Evolutionary conservation across 2,329 filamentous ascomycete genomes (phyloP).

Genomic region (Chaetomiaceae sp.): DNA sequence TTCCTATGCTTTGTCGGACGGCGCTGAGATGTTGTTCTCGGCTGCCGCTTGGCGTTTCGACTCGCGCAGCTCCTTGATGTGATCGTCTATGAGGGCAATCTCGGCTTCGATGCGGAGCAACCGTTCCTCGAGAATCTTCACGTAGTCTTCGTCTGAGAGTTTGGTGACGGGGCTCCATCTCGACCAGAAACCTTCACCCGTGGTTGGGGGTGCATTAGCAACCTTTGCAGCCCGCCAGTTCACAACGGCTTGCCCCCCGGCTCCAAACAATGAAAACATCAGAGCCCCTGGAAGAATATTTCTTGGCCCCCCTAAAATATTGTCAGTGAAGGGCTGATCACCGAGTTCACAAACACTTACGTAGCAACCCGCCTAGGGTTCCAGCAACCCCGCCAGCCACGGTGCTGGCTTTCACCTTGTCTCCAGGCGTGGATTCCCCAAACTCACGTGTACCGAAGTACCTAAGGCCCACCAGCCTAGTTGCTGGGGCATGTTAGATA

Average conservation of each 20-base stretch:
- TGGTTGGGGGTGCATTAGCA: background rate
- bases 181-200: slow-evolving; percentile 38
- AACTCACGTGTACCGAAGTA: slow-evolving; percentile 45
- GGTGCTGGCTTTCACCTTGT: slow-evolving; percentile 62
- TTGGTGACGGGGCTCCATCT: slow-evolving; percentile 67
- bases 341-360: slow-evolving; percentile 32
- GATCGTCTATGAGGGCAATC: slow-evolving; percentile 73
- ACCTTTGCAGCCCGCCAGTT: slow-evolving; percentile 14
- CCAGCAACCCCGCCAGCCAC: slow-evolving; percentile 66
- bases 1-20: background rate
- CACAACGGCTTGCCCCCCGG: slow-evolving; percentile 27
- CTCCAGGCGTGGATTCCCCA: slow-evolving; percentile 46
- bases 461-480: slow-evolving; percentile 41
- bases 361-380: slow-evolving; percentile 49
- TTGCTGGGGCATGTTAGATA: slow-evolving; percentile 34
- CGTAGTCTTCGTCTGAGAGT: slow-evolving; percentile 67
- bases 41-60: slow-evolving; percentile 18
- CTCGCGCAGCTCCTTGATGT: slow-evolving; percentile 44
- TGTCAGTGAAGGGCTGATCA: slow-evolving; percentile 11
- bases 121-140: slow-evolving; percentile 62
- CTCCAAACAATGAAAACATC: slow-evolving; percentile 38
- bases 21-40: background rate
- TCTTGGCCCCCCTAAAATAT: slow-evolving; percentile 41
- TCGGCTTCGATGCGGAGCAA: slow-evolving; percentile 66
- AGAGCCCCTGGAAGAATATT: slow-evolving; percentile 48